phyloP scores from a whole-genome alignment of 2,329 filamentous ascomycete genomes.

The Colletotrichum gigasporum region DNA sequence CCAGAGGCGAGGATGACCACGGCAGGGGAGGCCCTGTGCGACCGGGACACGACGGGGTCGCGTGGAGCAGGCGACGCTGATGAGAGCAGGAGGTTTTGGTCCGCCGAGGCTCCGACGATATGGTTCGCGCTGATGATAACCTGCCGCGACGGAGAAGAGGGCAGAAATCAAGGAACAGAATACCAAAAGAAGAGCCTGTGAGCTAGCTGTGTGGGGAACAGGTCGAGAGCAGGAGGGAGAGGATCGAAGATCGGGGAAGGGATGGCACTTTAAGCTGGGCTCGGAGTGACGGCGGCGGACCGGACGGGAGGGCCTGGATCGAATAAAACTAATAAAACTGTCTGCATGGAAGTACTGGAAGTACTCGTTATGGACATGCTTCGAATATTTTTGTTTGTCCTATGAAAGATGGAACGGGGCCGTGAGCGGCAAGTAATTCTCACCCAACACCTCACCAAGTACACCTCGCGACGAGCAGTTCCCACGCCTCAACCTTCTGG shows the following conservation, averaged over 20 bases:
- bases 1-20: background rate
- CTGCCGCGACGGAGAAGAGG: background rate
- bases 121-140: background rate
- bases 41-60: background rate
- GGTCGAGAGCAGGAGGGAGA: conserved; percentile 11
- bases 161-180: conserved; percentile 23
- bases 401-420: background rate
- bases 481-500: background rate
- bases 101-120: background rate
- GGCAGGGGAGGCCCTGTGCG: background rate
- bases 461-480: background rate
- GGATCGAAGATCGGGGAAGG: conserved; percentile 19
- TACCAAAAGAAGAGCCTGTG: background rate
- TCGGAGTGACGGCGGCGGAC: too few species aligned
- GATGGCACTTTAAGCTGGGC: conserved; percentile 7
- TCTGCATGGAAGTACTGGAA: too few species aligned
- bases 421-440: background rate
- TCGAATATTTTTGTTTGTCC: too few species aligned
- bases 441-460: background rate
- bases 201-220: conserved; percentile 18
- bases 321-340: too few species aligned
- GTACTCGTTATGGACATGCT: too few species aligned
- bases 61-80: background rate
- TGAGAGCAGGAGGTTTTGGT: conserved; percentile 26
- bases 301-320: too few species aligned